phyloP scores from a whole-genome alignment of 345 rosid genomes.

The Eucalyptus lansdowneana region DNA sequence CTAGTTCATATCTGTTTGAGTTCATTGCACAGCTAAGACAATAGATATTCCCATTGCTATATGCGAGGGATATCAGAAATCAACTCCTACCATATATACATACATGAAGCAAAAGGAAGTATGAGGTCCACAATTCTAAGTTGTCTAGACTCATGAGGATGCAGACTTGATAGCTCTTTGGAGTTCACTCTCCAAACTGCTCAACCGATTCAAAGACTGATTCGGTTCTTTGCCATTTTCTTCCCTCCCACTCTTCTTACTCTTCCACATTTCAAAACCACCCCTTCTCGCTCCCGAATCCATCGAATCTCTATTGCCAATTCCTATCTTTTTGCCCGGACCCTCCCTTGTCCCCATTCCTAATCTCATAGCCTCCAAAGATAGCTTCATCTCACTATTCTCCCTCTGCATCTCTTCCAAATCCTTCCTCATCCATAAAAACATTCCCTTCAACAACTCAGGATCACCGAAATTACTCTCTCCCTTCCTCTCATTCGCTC shows the following conservation, averaged over 20 bases:
- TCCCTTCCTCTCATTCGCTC: background rate
- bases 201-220: constrained; percentile 9
- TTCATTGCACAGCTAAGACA: background rate
- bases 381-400: constrained; percentile 34
- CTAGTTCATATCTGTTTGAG: background rate
- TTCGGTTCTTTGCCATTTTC: constrained; percentile 11
- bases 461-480: constrained; percentile 14
- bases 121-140: background rate
- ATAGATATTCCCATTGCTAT: background rate
- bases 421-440: constrained; percentile 42
- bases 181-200: constrained; percentile 42
- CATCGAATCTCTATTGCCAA: constrained; percentile 9
- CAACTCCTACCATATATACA: background rate
- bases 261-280: constrained; percentile 23
- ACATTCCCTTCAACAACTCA: constrained; percentile 39
- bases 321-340: background rate
- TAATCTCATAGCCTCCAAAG: constrained; percentile 27
- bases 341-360: constrained; percentile 3
- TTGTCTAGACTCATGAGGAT: background rate
- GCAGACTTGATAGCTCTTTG: constrained; percentile 49
- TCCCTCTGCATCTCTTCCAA: constrained; percentile 40
- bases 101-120: background rate
- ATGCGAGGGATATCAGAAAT: background rate
- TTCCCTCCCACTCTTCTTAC: constrained; percentile 13
- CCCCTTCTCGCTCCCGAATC: constrained; percentile 6